Conservation (phyloP, 352 stramenopile species). For the Aphanomyces stellatus region DNA sequence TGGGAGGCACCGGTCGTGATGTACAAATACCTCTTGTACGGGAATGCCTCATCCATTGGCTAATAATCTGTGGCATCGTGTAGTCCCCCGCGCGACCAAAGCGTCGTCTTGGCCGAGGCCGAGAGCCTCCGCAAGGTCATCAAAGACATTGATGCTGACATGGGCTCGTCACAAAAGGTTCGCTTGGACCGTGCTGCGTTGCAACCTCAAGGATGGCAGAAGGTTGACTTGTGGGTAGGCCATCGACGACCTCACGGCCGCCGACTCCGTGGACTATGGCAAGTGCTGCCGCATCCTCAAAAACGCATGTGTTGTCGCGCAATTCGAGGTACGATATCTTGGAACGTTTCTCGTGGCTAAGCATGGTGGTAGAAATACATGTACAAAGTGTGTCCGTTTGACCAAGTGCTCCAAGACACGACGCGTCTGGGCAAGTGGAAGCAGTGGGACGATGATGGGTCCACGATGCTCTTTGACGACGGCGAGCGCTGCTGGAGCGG, state of each 20-base stretch:
- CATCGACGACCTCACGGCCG: constrained; percentile 1
- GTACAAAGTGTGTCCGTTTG: constrained; percentile 57
- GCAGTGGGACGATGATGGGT: constrained; percentile 24
- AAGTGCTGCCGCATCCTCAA: constrained; percentile 16
- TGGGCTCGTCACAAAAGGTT: constrained; percentile 18
- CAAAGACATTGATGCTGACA: constrained; percentile 54
- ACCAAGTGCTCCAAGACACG: constrained; percentile 63
- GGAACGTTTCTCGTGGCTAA: constrained; percentile 33
- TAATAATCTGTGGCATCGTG: neutral
- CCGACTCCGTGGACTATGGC: neutral
- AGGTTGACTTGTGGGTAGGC: neutral
- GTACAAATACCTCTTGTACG: constrained; percentile 16
- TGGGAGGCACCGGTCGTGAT: constrained; percentile 15
- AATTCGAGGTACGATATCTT: constrained; percentile 32
- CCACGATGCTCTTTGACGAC: constrained; percentile 59
- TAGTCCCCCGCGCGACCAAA: constrained; percentile 51
- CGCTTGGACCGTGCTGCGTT: too few species aligned
- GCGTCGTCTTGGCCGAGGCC: constrained; percentile 44
- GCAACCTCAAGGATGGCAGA: neutral
- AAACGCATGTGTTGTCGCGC: constrained; percentile 23
- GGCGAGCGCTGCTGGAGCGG: constrained; percentile 83
- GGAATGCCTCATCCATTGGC: too few species aligned
- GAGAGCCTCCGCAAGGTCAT: constrained; percentile 59
- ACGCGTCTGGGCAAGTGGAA: constrained; percentile 73
- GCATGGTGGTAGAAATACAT: constrained; percentile 33